phyloP scores from a whole-genome alignment of 2,329 filamentous ascomycete species.

The Pezicula neosporulosa region DNA sequence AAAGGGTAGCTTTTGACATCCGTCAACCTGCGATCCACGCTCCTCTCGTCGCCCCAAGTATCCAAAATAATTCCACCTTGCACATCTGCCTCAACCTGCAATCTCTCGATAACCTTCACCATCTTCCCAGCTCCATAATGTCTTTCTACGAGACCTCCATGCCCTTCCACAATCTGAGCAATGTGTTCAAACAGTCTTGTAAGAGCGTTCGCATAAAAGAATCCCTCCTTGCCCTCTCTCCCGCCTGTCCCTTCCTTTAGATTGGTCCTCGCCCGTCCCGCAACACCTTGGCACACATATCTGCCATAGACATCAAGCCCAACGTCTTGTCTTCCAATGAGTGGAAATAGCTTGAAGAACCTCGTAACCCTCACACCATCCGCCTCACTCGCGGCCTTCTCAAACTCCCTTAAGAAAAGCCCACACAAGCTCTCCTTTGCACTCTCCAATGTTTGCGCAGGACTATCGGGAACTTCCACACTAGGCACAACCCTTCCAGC shows the following conservation, averaged over 20 bases:
- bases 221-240: conserved; percentile 65
- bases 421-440: conserved; percentile 87
- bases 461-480: conserved; percentile 90
- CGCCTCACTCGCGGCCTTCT: conserved; percentile 82
- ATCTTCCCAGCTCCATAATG: conserved; percentile 94
- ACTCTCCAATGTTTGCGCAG: conserved; percentile 79
- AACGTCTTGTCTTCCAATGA: conserved; percentile 85
- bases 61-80: conserved; percentile 95
- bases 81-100: conserved; percentile 93
- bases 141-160: conserved; percentile 85
- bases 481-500: conserved; percentile 91
- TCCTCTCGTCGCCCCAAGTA: conserved; percentile 89
- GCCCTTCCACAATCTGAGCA: conserved; percentile 90
- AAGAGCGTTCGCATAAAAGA: conserved; percentile 88
- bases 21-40: conserved; percentile 79
- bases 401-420: conserved; percentile 90
- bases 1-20: conserved; percentile 98
- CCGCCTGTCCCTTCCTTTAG: conserved; percentile 65
- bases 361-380: conserved; percentile 87
- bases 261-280: conserved; percentile 75
- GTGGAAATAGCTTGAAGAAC: conserved; percentile 96
- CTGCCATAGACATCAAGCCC: conserved; percentile 92
- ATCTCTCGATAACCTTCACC: conserved; percentile 85
- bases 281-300: conserved; percentile 95
- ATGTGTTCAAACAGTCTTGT: conserved; percentile 97